Conservation (phyloP, 192 early-diverging fungal species). For the Tieghemiomyces parasiticus region DNA sequence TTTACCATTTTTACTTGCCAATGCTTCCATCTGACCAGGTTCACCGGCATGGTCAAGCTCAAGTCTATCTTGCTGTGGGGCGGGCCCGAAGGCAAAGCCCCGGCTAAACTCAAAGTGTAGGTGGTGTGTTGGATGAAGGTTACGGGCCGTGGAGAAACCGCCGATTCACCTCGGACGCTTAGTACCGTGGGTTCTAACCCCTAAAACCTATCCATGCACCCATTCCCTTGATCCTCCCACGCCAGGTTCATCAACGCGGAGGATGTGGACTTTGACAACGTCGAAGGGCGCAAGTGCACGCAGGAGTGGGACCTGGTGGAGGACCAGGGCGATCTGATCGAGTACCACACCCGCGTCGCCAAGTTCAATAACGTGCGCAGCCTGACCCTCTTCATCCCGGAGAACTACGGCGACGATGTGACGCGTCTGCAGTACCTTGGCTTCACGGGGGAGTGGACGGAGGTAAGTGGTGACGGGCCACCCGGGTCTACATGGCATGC, state of each 20-base stretch:
- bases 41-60: conserved; percentile 80
- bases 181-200: no score
- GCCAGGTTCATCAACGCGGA: conserved; percentile 83
- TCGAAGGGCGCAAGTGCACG: conserved; percentile 43
- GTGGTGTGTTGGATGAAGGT: no score
- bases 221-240: no score
- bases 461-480: no score
- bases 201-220: no score
- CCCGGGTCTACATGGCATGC: no score
- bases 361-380: conserved; percentile 67
- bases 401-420: conserved; percentile 61
- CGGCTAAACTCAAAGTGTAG: conserved; percentile 65
- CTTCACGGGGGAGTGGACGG: conserved; percentile 82
- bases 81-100: conserved; percentile 38
- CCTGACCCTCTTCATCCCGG: conserved; percentile 68
- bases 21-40: no score
- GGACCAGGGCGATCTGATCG: conserved; percentile 33
- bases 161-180: no score
- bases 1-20: no score
- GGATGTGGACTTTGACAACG: conserved; percentile 80
- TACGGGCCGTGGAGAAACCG: no score
- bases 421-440: conserved; percentile 69
- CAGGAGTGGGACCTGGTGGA: conserved; percentile 75
- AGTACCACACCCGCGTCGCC: conserved; percentile 47
- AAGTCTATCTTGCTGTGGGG: conserved; percentile 74